Conservation (phyloP, 805 yeast species). For the Lachancea sp. region DNA sequence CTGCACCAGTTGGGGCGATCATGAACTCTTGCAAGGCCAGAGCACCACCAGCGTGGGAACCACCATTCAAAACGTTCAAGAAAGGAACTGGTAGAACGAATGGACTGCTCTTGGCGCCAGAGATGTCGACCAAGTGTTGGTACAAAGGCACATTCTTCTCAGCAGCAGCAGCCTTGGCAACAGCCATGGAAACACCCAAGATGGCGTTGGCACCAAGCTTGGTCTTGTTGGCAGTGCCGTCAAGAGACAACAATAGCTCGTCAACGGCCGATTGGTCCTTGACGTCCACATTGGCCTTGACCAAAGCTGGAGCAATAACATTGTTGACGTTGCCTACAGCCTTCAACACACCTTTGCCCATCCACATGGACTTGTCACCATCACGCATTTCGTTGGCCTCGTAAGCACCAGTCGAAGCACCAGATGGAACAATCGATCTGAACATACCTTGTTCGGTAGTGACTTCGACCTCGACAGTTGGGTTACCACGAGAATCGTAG, state of each 20-base stretch:
- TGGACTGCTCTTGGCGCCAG: conserved; percentile 66
- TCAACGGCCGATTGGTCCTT: conserved; percentile 83
- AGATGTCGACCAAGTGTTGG: conserved; percentile 77
- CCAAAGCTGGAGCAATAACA: conserved; percentile 87
- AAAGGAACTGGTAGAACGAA: conserved; percentile 97
- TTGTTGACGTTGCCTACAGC: conserved; percentile 96
- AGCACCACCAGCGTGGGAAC: conserved; percentile 99
- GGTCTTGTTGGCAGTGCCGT: conserved; percentile 96
- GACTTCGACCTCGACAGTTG: conserved; percentile 97
- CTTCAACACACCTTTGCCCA: conserved; percentile 96
- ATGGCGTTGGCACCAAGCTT: conserved; percentile 98
- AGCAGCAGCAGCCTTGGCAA: conserved; percentile 97
- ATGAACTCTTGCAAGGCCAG: conserved; percentile 99
- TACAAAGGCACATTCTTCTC: conserved; percentile 90
- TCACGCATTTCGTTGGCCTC: conserved; percentile 99
- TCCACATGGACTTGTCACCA: conserved; percentile 95
- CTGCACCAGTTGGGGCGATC: conserved; percentile 94
- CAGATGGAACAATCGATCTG: conserved; percentile 98
- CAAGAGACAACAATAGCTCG: conserved; percentile 76
- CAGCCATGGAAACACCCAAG: conserved; percentile 96
- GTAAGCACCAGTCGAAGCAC: conserved; percentile 98
- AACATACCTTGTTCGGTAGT: conserved; percentile 87
- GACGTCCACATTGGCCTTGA: conserved; percentile 76
- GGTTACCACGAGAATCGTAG: conserved; percentile 99
- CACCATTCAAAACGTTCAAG: conserved; percentile 99